These are phyloP conservation scores for Postia placenta DNA, from an alignment of 768 basidiomycete species.

Conservation along the genomic window DNA sequence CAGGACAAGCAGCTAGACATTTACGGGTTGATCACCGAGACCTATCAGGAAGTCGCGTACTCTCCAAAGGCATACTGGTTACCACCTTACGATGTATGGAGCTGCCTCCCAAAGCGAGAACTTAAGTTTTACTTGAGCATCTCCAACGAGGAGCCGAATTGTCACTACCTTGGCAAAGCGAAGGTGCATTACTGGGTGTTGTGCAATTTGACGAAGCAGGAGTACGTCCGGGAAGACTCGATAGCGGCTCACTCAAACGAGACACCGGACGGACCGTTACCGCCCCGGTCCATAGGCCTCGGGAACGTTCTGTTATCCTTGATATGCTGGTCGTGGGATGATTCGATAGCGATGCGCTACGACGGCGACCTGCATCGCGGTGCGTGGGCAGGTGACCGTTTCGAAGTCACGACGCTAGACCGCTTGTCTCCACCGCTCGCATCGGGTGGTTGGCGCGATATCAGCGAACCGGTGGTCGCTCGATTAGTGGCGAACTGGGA, in stretches of 20 bases:
- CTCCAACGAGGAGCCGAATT: not conserved
- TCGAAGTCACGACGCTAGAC: constrained; percentile 9
- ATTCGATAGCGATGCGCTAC: constrained; percentile 6
- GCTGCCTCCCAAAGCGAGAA: not conserved
- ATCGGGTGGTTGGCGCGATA: not conserved
- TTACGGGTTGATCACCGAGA: not conserved
- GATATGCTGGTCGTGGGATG: constrained; percentile 10
- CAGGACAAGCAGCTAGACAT: not conserved
- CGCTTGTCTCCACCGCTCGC: not conserved
- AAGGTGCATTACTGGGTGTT: constrained; percentile 1
- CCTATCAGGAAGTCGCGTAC: not conserved
- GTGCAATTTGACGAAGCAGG: constrained; percentile 9
- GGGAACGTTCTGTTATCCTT: not conserved
- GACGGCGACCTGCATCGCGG: constrained; percentile 13
- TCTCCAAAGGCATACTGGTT: not conserved
- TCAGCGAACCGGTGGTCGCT: not conserved
- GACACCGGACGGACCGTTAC: not conserved
- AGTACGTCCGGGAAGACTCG: constrained; percentile 3
- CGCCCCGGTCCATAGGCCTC: not conserved
- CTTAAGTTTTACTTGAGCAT: not conserved
- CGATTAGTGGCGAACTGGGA: not conserved
- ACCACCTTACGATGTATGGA: not conserved
- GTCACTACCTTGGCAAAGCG: not conserved
- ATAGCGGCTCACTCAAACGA: not conserved
- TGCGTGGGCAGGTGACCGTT: constrained; percentile 18